Conservation (phyloP, 345 rosid species). For the Reutealis trisperma region DNA sequence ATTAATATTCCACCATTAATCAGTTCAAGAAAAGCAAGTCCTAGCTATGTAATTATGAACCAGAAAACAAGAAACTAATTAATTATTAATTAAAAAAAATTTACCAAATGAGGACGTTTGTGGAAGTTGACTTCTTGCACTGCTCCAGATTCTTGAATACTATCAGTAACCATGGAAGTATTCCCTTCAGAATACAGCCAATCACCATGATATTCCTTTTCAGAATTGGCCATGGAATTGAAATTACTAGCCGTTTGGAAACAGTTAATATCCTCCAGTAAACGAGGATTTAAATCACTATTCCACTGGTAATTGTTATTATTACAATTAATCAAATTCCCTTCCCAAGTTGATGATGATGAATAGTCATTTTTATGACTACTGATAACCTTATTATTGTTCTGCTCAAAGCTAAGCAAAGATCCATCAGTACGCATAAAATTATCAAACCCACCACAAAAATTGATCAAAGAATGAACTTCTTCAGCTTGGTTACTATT, state of each 20-base stretch:
- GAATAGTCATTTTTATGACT: conserved; percentile 29
- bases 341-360: conserved; percentile 34
- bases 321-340: conserved; percentile 1
- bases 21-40: no score
- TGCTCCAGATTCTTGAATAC: conserved; percentile 36
- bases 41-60: no score
- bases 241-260: conserved; percentile 41
- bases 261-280: conserved; percentile 37
- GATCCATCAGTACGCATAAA: conserved; percentile 46
- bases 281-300: conserved; percentile 35
- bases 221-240: conserved; percentile 18
- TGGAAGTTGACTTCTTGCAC: conserved; percentile 38
- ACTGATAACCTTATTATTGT: conserved; percentile 22
- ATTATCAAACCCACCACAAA: conserved; percentile 37
- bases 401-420: conserved; percentile 66
- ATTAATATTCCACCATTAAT: neutral
- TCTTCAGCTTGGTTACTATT: conserved; percentile 38
- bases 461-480: conserved; percentile 63
- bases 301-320: conserved; percentile 30
- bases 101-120: conserved; percentile 64
- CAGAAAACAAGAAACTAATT: no score
- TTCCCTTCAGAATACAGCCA: conserved; percentile 62
- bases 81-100: neutral
- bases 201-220: conserved; percentile 41
- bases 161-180: conserved; percentile 40